Percentiles rank a stretch among this genome's conserved stretches.
These are phyloP conservation scores for Vitis amurensis DNA, from an alignment of 164 flowering plant genomes.

Conservation along the genomic window DNA sequence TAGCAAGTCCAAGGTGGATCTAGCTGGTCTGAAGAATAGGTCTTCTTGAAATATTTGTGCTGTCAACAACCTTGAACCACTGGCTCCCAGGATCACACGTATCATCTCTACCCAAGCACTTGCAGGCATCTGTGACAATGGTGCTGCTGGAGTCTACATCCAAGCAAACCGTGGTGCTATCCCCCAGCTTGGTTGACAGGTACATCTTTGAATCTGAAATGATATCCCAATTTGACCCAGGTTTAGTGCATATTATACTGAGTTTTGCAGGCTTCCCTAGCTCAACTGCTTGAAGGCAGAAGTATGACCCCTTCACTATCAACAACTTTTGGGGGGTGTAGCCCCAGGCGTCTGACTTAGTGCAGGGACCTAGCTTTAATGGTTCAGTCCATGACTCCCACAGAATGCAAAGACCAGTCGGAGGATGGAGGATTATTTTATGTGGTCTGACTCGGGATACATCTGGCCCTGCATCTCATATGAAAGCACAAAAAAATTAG, in stretches of 20 bases:
- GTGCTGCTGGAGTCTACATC: conserved; percentile 52
- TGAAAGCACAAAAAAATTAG: too few species aligned
- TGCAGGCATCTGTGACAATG: conserved; percentile 54
- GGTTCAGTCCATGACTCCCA: conserved; percentile 33
- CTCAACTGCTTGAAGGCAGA: conserved; percentile 57
- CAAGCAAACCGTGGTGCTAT: conserved; percentile 51
- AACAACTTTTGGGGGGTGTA: conserved; percentile 44
- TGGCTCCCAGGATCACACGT: conserved; percentile 72
- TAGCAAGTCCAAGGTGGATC: too few species aligned
- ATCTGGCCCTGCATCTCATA: conserved; percentile 70
- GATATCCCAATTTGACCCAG: conserved; percentile 54
- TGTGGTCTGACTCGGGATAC: conserved; percentile 27
- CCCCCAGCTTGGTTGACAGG: conserved; percentile 38
- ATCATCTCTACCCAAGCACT: conserved; percentile 46
- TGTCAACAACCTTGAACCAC: conserved; percentile 77
- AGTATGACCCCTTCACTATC: conserved; percentile 41
- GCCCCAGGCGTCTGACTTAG: conserved; percentile 51
- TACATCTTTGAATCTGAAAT: conserved; percentile 73
- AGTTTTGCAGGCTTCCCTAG: conserved; percentile 44
- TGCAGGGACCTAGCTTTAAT: conserved; percentile 61
- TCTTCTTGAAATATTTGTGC: conserved; percentile 26
- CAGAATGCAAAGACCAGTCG: conserved; percentile 60
- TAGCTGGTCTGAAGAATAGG: not conserved
- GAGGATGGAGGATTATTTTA: conserved; percentile 64
- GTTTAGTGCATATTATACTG: conserved; percentile 33